These are phyloP conservation scores for Monilinia vaccinii-corymbosi DNA, from an alignment of 2,329 filamentous ascomycete genomes.

Conservation along the genomic window DNA sequence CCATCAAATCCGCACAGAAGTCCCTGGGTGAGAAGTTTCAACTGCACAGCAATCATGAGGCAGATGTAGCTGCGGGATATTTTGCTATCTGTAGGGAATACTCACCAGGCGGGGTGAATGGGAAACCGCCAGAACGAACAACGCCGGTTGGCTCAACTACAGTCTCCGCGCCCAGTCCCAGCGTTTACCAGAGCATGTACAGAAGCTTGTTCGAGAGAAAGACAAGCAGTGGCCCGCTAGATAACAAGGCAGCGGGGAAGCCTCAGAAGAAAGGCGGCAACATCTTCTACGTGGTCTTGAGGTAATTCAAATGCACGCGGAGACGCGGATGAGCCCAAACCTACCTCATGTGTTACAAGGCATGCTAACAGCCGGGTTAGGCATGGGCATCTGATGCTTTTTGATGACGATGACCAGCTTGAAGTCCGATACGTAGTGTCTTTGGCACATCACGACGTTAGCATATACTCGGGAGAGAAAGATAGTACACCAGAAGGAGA, in stretches of 20 bases:
- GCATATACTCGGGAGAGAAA: conserved; percentile 73
- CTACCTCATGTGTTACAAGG: neutral
- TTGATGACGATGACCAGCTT: conserved; percentile 89
- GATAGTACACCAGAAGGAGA: conserved; percentile 73
- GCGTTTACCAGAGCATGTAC: conserved; percentile 98
- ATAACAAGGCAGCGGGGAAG: conserved; percentile 27
- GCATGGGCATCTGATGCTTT: conserved; percentile 93
- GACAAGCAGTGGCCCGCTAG: conserved; percentile 32
- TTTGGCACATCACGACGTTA: conserved; percentile 76
- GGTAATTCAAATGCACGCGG: conserved; percentile 39
- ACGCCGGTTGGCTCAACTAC: conserved; percentile 69
- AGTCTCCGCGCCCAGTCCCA: conserved; percentile 72
- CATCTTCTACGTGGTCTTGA: conserved; percentile 85
- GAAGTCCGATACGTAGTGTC: conserved; percentile 96
- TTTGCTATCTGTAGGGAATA: conserved; percentile 95
- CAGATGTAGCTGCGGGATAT: conserved; percentile 80
- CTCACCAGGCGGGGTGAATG: conserved; percentile 82
- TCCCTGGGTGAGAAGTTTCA: conserved; percentile 52
- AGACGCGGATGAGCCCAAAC: neutral
- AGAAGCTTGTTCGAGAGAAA: conserved; percentile 88
- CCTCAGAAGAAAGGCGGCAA: conserved; percentile 59
- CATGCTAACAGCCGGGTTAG: conserved; percentile 34
- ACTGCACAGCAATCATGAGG: conserved; percentile 46
- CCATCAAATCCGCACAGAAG: conserved; percentile 52
- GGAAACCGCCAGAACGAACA: conserved; percentile 79